These are phyloP conservation scores for Chenopodium quinoa DNA, from an alignment of 148 eudicot species.

Conservation along the genomic window DNA sequence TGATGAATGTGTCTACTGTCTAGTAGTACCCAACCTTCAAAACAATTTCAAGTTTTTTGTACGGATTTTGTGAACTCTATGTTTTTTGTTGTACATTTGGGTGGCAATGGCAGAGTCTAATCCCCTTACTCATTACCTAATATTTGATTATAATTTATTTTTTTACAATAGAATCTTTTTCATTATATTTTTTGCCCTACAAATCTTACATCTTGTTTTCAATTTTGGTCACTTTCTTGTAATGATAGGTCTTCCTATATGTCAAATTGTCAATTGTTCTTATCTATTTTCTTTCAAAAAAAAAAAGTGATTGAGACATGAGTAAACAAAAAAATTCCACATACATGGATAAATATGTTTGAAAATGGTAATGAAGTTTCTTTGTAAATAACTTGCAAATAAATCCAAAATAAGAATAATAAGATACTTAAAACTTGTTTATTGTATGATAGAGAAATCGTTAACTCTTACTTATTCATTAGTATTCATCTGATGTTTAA, in stretches of 20 bases:
- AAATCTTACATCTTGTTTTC: background rate
- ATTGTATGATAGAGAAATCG: no score
- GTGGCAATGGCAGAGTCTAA: constrained; percentile 7
- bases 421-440: no score
- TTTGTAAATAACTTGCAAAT: no score
- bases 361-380: no score
- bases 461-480: no score
- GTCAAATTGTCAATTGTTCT: background rate
- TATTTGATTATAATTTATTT: no score
- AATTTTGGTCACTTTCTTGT: constrained; percentile 2
- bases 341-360: no score
- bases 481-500: no score
- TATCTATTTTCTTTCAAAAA: background rate
- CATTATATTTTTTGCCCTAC: no score
- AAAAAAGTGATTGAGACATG: background rate
- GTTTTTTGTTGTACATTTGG: constrained; percentile 11
- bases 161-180: no score
- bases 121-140: background rate
- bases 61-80: constrained; percentile 7
- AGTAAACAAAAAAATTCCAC: background rate
- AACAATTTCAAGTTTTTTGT: constrained; percentile 3
- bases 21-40: constrained; percentile 7
- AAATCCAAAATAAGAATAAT: no score
- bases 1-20: constrained; percentile 7
- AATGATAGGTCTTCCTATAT: background rate